Conservation (phyloP, 2,329 filamentous ascomycete species). For the Akanthomyces muscarius region DNA sequence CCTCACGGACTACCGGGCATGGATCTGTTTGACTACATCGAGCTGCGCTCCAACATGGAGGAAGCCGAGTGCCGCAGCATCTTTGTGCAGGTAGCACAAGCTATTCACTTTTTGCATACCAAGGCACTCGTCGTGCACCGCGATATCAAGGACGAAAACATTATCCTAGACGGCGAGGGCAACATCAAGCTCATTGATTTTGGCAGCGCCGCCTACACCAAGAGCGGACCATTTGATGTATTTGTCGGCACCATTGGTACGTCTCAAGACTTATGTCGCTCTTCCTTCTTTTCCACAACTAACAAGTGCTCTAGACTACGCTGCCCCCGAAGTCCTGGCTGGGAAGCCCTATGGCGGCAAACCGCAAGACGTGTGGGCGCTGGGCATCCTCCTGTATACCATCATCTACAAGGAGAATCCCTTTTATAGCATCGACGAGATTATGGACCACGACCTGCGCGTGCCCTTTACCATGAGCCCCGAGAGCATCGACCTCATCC, state of each 20-base stretch:
- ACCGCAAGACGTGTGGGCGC: slow-evolving; percentile 96
- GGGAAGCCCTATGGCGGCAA: slow-evolving; percentile 90
- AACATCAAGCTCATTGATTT: slow-evolving; percentile 98
- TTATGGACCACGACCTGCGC: slow-evolving; percentile 92
- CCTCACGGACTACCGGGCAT: slow-evolving; percentile 94
- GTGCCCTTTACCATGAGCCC: slow-evolving; percentile 87
- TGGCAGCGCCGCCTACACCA: slow-evolving; percentile 96
- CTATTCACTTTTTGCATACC: slow-evolving; percentile 85
- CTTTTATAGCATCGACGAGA: slow-evolving; percentile 98
- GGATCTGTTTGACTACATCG: slow-evolving; percentile 99
- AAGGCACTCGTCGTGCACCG: slow-evolving; percentile 91
- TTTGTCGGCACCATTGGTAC: slow-evolving; percentile 97
- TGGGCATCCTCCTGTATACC: slow-evolving; percentile 95
- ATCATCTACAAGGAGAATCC: slow-evolving; percentile 99
- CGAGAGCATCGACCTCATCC: slow-evolving; percentile 86
- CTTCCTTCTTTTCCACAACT: background rate
- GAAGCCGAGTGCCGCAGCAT: slow-evolving; percentile 92
- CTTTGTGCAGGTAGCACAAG: slow-evolving; percentile 86
- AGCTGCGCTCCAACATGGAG: slow-evolving; percentile 93
- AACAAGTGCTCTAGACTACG: slow-evolving; percentile 66
- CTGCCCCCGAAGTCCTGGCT: slow-evolving; percentile 93
- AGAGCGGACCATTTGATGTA: slow-evolving; percentile 96
- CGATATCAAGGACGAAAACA: slow-evolving; percentile 98
- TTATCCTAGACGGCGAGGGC: slow-evolving; percentile 91
- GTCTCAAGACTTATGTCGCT: slow-evolving; percentile 28